Conservation (phyloP, 176 grass and related monocot genomes). For the Musa acuminata region DNA sequence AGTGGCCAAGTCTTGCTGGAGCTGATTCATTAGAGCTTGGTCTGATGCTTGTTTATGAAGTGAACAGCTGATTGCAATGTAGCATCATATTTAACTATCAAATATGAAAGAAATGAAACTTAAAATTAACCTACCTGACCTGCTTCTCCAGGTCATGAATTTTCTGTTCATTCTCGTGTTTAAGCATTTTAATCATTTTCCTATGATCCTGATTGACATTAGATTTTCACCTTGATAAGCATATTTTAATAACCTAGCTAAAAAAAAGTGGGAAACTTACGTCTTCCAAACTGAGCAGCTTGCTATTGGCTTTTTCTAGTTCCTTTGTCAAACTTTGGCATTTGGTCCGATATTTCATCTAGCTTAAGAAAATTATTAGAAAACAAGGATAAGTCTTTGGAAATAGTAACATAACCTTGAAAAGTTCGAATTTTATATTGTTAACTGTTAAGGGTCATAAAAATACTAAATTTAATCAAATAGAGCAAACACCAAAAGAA, state of each 20-base stretch:
- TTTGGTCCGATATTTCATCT: conserved; percentile 57
- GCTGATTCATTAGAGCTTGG: conserved; percentile 44
- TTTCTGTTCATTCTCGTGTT: conserved; percentile 45
- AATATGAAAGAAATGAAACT: not conserved
- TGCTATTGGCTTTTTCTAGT: conserved; percentile 54
- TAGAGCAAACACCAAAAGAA: not conserved
- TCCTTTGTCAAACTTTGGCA: conserved; percentile 53
- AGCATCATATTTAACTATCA: conserved; percentile 3
- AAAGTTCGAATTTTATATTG: not conserved
- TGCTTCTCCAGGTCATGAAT: conserved; percentile 48
- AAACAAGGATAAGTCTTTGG: not conserved
- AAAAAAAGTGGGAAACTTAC: conserved; percentile 25
- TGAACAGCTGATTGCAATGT: conserved; percentile 41
- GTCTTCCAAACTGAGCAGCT: conserved; percentile 55
- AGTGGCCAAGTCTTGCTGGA: conserved; percentile 42
- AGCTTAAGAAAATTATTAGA: conserved; percentile 1
- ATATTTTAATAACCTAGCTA: not conserved
- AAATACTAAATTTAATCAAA: not conserved
- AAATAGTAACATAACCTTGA: not conserved
- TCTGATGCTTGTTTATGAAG: conserved; percentile 54
- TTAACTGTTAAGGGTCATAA: not conserved
- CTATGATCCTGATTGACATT: conserved; percentile 46
- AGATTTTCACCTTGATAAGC: conserved; percentile 12
- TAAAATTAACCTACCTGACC: conserved; percentile 39
- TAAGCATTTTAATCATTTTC: conserved; percentile 42